Conservation (phyloP, 1,284 basidiomycete species). For the Puccinia novopanici region DNA sequence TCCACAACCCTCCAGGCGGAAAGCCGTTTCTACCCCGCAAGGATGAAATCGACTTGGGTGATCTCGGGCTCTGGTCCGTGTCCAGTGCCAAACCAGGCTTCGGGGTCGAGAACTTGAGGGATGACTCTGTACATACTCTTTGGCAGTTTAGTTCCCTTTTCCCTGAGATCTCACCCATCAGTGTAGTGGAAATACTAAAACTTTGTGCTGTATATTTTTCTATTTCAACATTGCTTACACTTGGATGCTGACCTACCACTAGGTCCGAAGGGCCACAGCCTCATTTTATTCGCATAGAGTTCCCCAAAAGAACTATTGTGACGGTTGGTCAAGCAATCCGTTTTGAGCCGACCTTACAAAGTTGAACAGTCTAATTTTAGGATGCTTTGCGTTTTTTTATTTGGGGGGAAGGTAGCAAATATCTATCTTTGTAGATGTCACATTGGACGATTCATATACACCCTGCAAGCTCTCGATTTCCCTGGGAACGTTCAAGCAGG, state of each 20-base stretch:
- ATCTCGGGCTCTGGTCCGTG: slow-evolving; percentile 90
- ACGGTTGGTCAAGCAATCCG: slow-evolving; percentile 66
- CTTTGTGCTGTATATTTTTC: not conserved
- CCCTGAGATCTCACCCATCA: no score
- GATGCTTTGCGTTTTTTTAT: not conserved
- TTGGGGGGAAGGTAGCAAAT: slow-evolving; percentile 69
- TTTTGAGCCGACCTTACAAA: not conserved
- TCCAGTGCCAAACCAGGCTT: slow-evolving; percentile 96
- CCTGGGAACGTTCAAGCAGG: slow-evolving; percentile 86
- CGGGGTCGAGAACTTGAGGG: slow-evolving; percentile 85
- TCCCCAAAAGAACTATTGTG: slow-evolving; percentile 83
- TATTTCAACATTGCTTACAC: not conserved
- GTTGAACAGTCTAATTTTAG: not conserved
- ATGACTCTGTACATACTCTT: slow-evolving; percentile 85
- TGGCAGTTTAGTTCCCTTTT: slow-evolving; percentile 80
- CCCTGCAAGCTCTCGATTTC: slow-evolving; percentile 85
- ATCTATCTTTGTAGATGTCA: slow-evolving; percentile 81
- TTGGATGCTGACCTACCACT: slow-evolving; percentile 26
- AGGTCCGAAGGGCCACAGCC: slow-evolving; percentile 98
- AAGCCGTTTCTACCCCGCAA: slow-evolving; percentile 18
- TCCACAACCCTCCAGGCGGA: slow-evolving; percentile 3
- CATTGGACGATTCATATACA: slow-evolving; percentile 93
- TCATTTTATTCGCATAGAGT: slow-evolving; percentile 91
- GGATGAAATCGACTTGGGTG: slow-evolving; percentile 70
- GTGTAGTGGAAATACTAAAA: no score